A percentile compares a stretch with the other conserved stretches of the same genome.
Evolutionary conservation across 148 eudicot species (phyloP).

Genomic region (Arctostaphylos glauca): DNA sequence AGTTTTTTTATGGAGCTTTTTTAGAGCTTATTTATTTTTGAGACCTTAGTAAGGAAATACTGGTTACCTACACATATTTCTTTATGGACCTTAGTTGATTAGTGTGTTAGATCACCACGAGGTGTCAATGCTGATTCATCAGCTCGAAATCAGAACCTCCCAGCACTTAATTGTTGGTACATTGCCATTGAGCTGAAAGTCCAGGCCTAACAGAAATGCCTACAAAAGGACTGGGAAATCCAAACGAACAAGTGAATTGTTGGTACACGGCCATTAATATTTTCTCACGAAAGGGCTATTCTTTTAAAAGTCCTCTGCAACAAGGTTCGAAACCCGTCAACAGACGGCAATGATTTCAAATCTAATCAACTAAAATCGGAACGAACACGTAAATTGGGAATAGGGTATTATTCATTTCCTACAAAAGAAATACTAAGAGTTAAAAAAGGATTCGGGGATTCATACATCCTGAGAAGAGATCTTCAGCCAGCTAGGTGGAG

Average conservation of each 20-base stretch:
- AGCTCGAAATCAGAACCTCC: not conserved
- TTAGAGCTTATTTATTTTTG: not conserved
- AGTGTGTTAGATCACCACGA: not conserved
- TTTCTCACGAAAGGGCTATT: not conserved
- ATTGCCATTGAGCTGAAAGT: not conserved
- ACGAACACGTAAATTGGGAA: not conserved
- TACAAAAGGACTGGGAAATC: not conserved
- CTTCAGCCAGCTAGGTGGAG: slow-evolving; percentile 33
- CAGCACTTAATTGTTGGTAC: not conserved
- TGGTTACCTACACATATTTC: not conserved
- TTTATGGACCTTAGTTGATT: not conserved
- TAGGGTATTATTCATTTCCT: not conserved
- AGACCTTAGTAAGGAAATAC: not conserved
- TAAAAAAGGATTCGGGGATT: not conserved
- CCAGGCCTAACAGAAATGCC: not conserved
- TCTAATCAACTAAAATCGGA: not conserved
- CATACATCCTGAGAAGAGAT: slow-evolving; percentile 24
- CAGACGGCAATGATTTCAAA: not conserved
- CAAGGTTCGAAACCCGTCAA: not conserved
- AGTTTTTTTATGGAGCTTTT: not conserved
- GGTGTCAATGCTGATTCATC: not conserved
- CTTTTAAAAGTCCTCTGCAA: no score
- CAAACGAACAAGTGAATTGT: no score
- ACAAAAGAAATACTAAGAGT: not conserved
- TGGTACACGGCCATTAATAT: not conserved